phyloP scores from a whole-genome alignment of 2,329 filamentous ascomycete species.

The Fusarium oxysporum region DNA sequence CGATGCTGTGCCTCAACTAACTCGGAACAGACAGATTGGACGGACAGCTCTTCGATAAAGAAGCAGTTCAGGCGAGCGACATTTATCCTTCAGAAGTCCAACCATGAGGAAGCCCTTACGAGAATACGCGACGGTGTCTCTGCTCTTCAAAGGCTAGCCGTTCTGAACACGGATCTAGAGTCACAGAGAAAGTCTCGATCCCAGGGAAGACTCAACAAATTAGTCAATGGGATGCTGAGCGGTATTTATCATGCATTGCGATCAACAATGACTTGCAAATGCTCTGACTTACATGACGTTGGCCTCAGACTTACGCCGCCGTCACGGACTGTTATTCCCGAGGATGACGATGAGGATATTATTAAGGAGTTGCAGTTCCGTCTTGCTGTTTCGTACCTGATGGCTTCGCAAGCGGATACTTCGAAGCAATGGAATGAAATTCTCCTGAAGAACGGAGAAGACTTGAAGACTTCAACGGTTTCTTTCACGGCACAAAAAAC shows the following conservation, averaged over 20 bases:
- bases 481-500: fast-evolving
- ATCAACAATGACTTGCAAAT: background rate
- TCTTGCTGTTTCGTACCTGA: background rate
- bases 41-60: background rate
- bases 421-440: background rate
- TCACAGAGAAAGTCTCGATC: background rate
- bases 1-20: too few species aligned
- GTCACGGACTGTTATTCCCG: background rate
- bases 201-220: background rate
- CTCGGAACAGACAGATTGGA: fast-evolving
- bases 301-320: background rate
- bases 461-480: fast-evolving
- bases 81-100: background rate
- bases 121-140: background rate
- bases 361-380: background rate
- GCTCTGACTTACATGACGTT: background rate
- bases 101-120: background rate
- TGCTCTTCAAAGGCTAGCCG: background rate
- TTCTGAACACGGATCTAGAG: background rate
- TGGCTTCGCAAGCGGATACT: too few species aligned
- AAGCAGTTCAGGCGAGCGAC: background rate
- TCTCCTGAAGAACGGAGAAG: background rate
- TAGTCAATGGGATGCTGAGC: background rate
- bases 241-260: background rate
- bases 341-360: background rate